These are phyloP conservation scores for Penicillium brasilianum DNA, from an alignment of 2,329 filamentous ascomycete species.

Conservation along the genomic window DNA sequence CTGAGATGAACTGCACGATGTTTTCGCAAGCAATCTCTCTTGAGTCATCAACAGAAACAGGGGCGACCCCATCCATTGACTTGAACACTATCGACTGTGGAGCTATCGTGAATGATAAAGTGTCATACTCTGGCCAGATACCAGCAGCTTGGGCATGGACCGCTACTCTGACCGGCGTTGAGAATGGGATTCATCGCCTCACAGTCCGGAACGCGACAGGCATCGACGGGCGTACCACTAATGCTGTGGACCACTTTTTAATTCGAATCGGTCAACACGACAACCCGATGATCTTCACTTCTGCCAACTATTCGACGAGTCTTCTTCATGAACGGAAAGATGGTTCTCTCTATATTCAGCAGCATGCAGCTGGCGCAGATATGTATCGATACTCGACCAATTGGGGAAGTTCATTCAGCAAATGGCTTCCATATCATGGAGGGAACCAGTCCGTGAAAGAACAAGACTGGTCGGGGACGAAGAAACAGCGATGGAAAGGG, in stretches of 20 bases:
- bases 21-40: slow-evolving; percentile 58
- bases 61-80: slow-evolving; percentile 52
- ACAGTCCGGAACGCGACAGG: slow-evolving; percentile 61
- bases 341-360: slow-evolving; percentile 57
- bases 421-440: slow-evolving; percentile 63
- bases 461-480: slow-evolving; percentile 63
- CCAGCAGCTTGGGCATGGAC: slow-evolving; percentile 60
- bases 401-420: slow-evolving; percentile 64
- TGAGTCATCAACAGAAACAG: slow-evolving; percentile 58
- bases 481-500: slow-evolving; percentile 63
- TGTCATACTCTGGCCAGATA: slow-evolving; percentile 56
- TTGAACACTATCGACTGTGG: slow-evolving; percentile 53
- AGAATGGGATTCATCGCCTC: slow-evolving; percentile 65
- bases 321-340: slow-evolving; percentile 55
- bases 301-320: slow-evolving; percentile 63
- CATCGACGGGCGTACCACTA: slow-evolving; percentile 51
- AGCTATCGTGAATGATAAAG: slow-evolving; percentile 41
- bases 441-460: slow-evolving; percentile 55
- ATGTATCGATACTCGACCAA: slow-evolving; percentile 67
- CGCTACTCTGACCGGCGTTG: slow-evolving; percentile 60
- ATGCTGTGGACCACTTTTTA: slow-evolving; percentile 64
- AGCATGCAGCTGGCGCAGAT: slow-evolving; percentile 65
- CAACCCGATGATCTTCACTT: slow-evolving; percentile 66
- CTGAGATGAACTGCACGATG: slow-evolving; percentile 64
- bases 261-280: slow-evolving; percentile 62